phyloP scores from a whole-genome alignment of 345 rosid species.

The Microcos paniculata region DNA sequence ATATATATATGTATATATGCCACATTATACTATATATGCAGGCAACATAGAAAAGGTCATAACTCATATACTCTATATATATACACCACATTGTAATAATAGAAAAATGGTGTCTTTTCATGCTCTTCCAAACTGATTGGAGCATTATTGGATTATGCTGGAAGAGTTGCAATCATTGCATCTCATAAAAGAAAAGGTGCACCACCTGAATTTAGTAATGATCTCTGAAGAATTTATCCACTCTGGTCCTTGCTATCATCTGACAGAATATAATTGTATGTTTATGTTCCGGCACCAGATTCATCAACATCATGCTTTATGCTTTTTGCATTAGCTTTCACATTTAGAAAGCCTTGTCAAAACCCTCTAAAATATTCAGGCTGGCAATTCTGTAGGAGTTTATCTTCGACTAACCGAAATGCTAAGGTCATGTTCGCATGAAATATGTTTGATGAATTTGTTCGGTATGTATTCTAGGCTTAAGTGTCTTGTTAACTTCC shows the following conservation, averaged over 20 bases:
- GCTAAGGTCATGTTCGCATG: not conserved
- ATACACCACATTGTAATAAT: not conserved
- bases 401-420: not conserved
- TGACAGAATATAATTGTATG: not conserved
- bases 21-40: not conserved
- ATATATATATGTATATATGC: too few relatives aligned
- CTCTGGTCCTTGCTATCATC: not conserved
- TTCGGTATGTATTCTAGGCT: not conserved
- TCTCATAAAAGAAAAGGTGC: not conserved
- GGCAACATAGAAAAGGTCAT: too few relatives aligned
- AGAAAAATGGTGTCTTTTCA: not conserved
- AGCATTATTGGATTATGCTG: not conserved
- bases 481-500: not conserved
- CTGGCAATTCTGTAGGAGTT: not conserved
- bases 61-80: too few relatives aligned
- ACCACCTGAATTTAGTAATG: not conserved
- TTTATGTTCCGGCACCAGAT: not conserved
- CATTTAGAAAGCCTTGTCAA: not conserved
- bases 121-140: not conserved
- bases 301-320: not conserved
- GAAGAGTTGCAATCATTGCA: not conserved
- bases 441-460: not conserved
- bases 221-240: not conserved
- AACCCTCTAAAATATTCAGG: not conserved
- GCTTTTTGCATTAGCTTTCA: conserved; percentile 2